phyloP scores from a whole-genome alignment of 768 basidiomycete species.

The Tulasnella sp. region DNA sequence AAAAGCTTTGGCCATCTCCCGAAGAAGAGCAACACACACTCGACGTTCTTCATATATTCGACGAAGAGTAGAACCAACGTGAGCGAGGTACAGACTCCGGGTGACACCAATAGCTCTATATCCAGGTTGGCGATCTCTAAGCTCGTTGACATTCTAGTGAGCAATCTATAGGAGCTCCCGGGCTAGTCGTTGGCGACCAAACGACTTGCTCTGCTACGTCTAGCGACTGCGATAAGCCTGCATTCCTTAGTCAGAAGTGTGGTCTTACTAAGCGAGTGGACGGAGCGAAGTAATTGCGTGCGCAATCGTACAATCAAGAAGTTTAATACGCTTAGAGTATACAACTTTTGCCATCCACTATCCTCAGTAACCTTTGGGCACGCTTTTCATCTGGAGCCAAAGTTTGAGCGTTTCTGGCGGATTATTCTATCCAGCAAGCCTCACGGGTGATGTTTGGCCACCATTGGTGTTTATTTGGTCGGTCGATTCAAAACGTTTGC shows the following conservation, averaged over 20 bases:
- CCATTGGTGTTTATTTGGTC: no score
- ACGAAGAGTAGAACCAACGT: slow-evolving; percentile 35
- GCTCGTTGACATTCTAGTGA: background rate
- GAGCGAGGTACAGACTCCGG: no score
- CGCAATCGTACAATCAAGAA: background rate
- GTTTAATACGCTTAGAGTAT: background rate
- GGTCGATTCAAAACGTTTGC: no score
- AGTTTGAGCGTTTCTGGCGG: background rate
- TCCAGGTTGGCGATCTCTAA: background rate
- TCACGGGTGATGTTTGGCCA: background rate
- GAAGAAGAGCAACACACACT: slow-evolving; percentile 20
- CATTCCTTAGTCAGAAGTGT: no score
- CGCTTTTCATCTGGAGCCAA: background rate
- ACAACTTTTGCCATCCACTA: background rate
- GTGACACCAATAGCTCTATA: no score
- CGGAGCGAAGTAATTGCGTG: background rate
- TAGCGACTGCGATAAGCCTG: no score
- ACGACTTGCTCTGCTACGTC: no score
- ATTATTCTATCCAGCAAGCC: background rate
- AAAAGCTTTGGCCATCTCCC: slow-evolving; percentile 33
- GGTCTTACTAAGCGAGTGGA: no score
- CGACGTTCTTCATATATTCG: slow-evolving; percentile 34
- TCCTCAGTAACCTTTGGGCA: background rate
- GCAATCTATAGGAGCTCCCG: background rate
- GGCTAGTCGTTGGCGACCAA: no score